A percentile compares a stretch with the other conserved stretches of the same genome.
These are phyloP conservation scores for Sistotremastrum suecicum DNA, from an alignment of 768 basidiomycete species.

Conservation along the genomic window DNA sequence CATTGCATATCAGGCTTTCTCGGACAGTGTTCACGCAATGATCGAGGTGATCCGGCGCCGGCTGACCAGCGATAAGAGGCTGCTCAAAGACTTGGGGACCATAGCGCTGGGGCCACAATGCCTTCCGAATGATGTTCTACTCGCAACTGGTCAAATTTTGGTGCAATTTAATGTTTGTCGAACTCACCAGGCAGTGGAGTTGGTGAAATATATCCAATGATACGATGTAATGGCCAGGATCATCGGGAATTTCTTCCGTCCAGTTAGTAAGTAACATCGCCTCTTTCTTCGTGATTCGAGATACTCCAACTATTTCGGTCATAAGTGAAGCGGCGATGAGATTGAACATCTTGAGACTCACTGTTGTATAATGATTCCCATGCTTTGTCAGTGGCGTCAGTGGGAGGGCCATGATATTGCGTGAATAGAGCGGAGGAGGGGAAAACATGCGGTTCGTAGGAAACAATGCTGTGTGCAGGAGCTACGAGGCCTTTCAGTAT, in stretches of 20 bases:
- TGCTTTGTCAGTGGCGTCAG: conserved; percentile 10
- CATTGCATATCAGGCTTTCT: conserved; percentile 13
- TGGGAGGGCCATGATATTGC: conserved; percentile 11
- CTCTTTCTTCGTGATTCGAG: conserved; percentile 10
- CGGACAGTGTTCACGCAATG: conserved; percentile 16
- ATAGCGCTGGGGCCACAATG: not conserved
- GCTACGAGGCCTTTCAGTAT: conserved; percentile 3
- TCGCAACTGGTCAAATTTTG: not conserved
- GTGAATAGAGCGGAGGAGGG: not conserved
- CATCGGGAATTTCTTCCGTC: conserved; percentile 11
- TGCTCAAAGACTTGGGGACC: too few species aligned
- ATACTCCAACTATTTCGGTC: conserved; percentile 9
- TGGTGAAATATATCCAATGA: conserved; percentile 16
- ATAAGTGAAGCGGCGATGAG: too few species aligned
- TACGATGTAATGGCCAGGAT: conserved; percentile 12
- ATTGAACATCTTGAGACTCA: not conserved
- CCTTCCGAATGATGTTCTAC: conserved; percentile 1
- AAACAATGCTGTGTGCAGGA: conserved; percentile 8
- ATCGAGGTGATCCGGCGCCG: conserved; percentile 5
- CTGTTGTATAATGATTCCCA: conserved; percentile 12
- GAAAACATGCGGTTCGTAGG: conserved; percentile 8
- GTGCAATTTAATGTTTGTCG: not conserved
- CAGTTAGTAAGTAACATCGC: conserved; percentile 10
- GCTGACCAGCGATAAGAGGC: too few species aligned
- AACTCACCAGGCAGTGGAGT: conserved; percentile 14